Conservation (phyloP, 2,329 filamentous ascomycete species). For the Aquanectria penicillioides region DNA sequence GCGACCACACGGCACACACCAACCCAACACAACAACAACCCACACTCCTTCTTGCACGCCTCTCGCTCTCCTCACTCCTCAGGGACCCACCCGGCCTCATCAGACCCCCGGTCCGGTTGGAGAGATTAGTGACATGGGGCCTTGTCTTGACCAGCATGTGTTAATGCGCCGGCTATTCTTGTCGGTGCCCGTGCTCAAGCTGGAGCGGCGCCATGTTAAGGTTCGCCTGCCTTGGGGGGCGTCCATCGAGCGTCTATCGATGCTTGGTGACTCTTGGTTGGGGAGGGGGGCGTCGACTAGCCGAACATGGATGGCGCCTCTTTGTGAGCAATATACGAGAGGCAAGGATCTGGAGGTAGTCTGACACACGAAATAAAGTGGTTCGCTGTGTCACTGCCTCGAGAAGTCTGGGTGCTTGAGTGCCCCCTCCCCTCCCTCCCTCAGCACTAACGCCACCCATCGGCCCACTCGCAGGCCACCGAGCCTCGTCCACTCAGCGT, state of each 20-base stretch:
- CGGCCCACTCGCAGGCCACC: constrained; percentile 39
- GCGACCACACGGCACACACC: too few species aligned
- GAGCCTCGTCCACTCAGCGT: constrained; percentile 38
- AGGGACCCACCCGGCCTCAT: constrained; percentile 44
- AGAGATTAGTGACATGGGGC: constrained; percentile 49
- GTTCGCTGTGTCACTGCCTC: constrained; percentile 40
- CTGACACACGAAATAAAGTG: constrained; percentile 61
- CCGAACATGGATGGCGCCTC: constrained; percentile 46
- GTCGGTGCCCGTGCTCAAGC: constrained; percentile 47
- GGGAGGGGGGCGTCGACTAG: constrained; percentile 42
- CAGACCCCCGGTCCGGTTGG: constrained; percentile 44
- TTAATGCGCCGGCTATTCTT: constrained; percentile 58
- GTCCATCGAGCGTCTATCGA: too few species aligned
- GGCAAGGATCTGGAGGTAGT: constrained; percentile 53
- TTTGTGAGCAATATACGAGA: constrained; percentile 59
- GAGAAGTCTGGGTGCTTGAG: constrained; percentile 23
- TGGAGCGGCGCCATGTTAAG: constrained; percentile 42
- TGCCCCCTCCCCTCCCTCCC: constrained; percentile 20
- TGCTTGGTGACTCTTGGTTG: neutral
- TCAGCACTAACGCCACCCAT: constrained; percentile 47
- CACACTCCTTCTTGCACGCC: constrained; percentile 27
- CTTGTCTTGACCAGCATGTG: constrained; percentile 47
- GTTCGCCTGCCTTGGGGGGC: constrained; percentile 44
- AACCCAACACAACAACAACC: too few species aligned
- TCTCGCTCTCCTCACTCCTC: constrained; percentile 41